Evolutionary conservation across 768 basidiomycete genomes (phyloP).

Genomic region (Termitomyces sp.): DNA sequence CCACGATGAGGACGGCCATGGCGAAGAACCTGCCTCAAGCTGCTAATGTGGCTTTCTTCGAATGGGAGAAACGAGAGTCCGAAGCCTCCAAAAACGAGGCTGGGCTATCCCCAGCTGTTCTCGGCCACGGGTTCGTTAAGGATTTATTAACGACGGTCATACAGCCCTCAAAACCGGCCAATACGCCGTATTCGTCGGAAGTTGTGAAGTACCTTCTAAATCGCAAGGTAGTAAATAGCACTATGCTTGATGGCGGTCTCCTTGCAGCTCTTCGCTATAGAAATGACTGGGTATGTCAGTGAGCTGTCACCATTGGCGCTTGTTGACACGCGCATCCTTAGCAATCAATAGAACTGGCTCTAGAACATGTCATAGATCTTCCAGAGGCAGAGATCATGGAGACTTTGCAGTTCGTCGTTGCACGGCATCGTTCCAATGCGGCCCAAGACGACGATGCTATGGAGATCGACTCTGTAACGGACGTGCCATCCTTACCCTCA

Average conservation of each 20-base stretch:
- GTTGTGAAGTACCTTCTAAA: conserved; percentile 56
- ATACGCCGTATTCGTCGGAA: conserved; percentile 47
- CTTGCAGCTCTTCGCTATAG: conserved; percentile 45
- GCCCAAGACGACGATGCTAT: conserved; percentile 35
- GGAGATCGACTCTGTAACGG: conserved; percentile 26
- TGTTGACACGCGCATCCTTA: conserved; percentile 12
- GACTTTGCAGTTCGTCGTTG: conserved; percentile 40
- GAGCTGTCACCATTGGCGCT: not conserved
- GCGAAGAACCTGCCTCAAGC: conserved; percentile 35
- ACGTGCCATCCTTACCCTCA: conserved; percentile 25
- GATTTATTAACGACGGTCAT: conserved; percentile 50
- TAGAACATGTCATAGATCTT: conserved; percentile 55
- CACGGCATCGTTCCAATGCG: conserved; percentile 24
- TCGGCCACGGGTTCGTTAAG: conserved; percentile 52
- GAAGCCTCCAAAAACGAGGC: conserved; percentile 1
- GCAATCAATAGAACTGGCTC: conserved; percentile 45
- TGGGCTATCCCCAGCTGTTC: not conserved
- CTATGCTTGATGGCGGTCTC: conserved; percentile 60
- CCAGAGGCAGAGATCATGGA: conserved; percentile 61
- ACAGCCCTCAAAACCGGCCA: conserved; percentile 30
- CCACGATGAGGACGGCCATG: conserved; percentile 19
- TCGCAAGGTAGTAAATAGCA: conserved; percentile 47
- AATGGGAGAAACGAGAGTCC: conserved; percentile 45
- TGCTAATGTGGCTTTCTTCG: conserved; percentile 57
- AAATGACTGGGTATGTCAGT: conserved; percentile 61